Base-by-base conservation (phyloP, 2,329 filamentous ascomycete genomes). In the Penicillium janthinellum region DNA sequence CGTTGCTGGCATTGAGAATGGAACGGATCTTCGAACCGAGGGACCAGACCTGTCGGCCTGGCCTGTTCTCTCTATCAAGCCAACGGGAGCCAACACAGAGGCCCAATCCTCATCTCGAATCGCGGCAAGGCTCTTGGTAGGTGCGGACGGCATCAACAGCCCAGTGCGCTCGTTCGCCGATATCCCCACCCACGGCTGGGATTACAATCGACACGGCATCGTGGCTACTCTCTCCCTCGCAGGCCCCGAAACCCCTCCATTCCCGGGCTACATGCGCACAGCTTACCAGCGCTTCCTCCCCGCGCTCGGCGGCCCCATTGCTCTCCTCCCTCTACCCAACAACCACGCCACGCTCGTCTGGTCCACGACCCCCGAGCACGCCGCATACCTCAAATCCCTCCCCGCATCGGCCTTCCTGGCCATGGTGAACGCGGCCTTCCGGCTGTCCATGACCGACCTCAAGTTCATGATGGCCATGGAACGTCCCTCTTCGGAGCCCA, bases 241-340 rank as follows among this genome's bases (percentile, higher is more conserved):
- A 56, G 78, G 61, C 45, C 71, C 63, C 68, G 75, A 62, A 69
- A 61, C 64, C 3, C 59, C 67, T 34, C 47, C 70, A 7, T 73
- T 73, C 60, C 67, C 70, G 11, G 59, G 62, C 28, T 78, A 80
- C 51, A 79, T 72, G 69, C 92, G 90, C 73, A 92, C 89, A 51
- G 95, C 95, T 28, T 99, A 96, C 75, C 95, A 99, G 78, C 88
- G 95, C 56, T 99, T 99, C 79, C 82, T 99, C 14, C 95, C 95
- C 4, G 91, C 91, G 5, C 70, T 81, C 5, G 79, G 79, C 0
- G 95, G 95, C 0, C 95, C 95, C 0, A 87, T 98, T 54, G 95
- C 95, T 17, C 88, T 98, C 79, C 86, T 99, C 1, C 95, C 95
- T 1, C 81, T 99, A 8, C 95, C 95, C 0, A 90, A 90, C 20